These are phyloP conservation scores for Fusarium cyanostomum DNA, from an alignment of 2,329 filamentous ascomycete species.

Conservation along the genomic window DNA sequence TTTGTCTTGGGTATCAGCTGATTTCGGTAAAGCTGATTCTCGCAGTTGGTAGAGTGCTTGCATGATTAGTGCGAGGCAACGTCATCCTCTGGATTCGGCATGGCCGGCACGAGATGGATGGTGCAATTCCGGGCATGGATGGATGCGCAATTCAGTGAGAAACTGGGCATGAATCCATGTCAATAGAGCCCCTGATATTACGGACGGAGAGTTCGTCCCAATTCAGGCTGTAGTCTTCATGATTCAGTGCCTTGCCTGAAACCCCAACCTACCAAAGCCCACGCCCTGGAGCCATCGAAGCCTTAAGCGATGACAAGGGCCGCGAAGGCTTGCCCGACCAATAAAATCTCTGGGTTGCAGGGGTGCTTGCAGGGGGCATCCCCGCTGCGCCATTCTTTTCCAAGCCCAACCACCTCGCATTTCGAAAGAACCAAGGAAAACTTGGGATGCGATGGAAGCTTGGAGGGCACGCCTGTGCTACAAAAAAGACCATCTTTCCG, in stretches of 20 bases:
- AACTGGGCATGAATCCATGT: slow-evolving; percentile 1
- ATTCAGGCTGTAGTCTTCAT: neutral
- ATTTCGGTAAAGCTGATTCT: neutral
- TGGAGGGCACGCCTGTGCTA: slow-evolving; percentile 16
- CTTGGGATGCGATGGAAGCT: slow-evolving; percentile 7
- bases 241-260: neutral
- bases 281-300: neutral
- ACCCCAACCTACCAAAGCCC: neutral
- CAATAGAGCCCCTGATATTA: neutral
- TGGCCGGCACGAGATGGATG: neutral
- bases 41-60: slow-evolving; percentile 30
- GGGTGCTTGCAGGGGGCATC: slow-evolving; percentile 24
- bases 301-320: neutral
- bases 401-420: slow-evolving; percentile 30
- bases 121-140: neutral
- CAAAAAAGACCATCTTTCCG: slow-evolving; percentile 25
- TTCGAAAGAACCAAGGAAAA: slow-evolving; percentile 9
- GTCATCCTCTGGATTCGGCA: slow-evolving; percentile 30
- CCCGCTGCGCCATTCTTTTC: slow-evolving; percentile 36
- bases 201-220: slow-evolving; percentile 16
- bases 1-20: slow-evolving; percentile 6
- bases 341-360: slow-evolving; percentile 18
- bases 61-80: slow-evolving; percentile 24
- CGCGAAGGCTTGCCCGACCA: slow-evolving; percentile 25
- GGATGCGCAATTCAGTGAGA: neutral